phyloP scores from a whole-genome alignment of 768 basidiomycete species.

The Lactifluus hygrophoroides region DNA sequence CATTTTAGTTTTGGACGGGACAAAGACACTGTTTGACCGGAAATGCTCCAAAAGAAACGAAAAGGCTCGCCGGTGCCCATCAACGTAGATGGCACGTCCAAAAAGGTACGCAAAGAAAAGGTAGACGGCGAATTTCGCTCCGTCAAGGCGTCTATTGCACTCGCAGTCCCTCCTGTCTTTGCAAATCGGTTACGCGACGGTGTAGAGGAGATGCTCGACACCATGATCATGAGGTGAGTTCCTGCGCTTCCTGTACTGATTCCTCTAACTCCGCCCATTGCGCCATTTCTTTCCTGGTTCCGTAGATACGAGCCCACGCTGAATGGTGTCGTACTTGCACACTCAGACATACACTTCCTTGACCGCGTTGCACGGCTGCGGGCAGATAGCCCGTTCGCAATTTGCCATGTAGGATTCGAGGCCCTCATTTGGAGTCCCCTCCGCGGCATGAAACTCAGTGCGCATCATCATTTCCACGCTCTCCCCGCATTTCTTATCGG shows the following conservation, averaged over 20 bases:
- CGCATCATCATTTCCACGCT: slow-evolving; percentile 23
- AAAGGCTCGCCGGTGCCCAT: slow-evolving; percentile 21
- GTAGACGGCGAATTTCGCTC: slow-evolving; percentile 45
- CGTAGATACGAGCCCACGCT: slow-evolving; percentile 85
- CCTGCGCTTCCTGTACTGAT: slow-evolving; percentile 21
- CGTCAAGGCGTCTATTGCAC: slow-evolving; percentile 53
- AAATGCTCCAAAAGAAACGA: slow-evolving; percentile 1
- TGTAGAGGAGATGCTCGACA: slow-evolving; percentile 84
- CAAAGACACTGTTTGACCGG: too few species aligned
- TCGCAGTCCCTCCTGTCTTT: slow-evolving; percentile 80
- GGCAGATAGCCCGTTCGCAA: slow-evolving; percentile 78
- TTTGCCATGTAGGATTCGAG: slow-evolving; percentile 68
- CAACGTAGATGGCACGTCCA: slow-evolving; percentile 18
- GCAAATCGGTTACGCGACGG: slow-evolving; percentile 63
- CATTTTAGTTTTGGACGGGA: too few species aligned
- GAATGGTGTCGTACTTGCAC: slow-evolving; percentile 77
- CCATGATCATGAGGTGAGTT: slow-evolving; percentile 84
- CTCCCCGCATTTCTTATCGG: not conserved
- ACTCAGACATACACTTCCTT: slow-evolving; percentile 68
- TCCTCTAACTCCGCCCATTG: not conserved
- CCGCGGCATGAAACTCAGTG: slow-evolving; percentile 73
- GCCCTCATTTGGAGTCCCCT: slow-evolving; percentile 85
- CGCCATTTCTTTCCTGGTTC: not conserved
- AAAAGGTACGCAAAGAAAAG: slow-evolving; percentile 27
- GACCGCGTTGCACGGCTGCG: slow-evolving; percentile 57